Evolutionary conservation across 257 asterid genomes (phyloP).

Genomic region (Solanum paucissectum): DNA sequence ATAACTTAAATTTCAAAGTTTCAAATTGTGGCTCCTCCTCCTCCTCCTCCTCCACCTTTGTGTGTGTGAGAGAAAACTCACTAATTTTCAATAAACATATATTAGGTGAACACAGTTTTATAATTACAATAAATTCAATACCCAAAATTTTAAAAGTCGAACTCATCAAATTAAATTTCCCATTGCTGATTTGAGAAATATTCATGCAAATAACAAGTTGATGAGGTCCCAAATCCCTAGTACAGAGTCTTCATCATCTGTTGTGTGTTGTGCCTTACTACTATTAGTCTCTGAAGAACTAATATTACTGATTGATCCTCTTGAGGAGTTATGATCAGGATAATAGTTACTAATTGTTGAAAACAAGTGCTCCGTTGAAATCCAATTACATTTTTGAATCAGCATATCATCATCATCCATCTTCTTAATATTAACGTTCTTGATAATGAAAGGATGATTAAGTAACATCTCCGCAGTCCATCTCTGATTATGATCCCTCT

Average conservation of each 20-base stretch:
- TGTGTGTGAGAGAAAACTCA: neutral
- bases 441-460: neutral
- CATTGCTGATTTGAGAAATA: neutral
- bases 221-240: neutral
- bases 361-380: neutral
- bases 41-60: too few species aligned
- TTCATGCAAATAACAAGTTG: neutral
- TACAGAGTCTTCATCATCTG: neutral
- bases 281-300: neutral
- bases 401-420: neutral
- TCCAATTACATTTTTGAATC: neutral
- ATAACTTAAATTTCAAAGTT: too few species aligned
- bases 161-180: neutral
- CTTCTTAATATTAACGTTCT: fast-evolving
- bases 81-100: neutral
- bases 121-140: neutral
- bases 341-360: neutral
- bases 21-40: too few species aligned
- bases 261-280: neutral
- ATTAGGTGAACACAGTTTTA: neutral
- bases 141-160: neutral
- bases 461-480: neutral
- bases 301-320: neutral
- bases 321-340: neutral
- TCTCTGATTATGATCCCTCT: neutral